phyloP scores from a whole-genome alignment of 306 rosid genomes.

The Ziziphus jujuba region DNA sequence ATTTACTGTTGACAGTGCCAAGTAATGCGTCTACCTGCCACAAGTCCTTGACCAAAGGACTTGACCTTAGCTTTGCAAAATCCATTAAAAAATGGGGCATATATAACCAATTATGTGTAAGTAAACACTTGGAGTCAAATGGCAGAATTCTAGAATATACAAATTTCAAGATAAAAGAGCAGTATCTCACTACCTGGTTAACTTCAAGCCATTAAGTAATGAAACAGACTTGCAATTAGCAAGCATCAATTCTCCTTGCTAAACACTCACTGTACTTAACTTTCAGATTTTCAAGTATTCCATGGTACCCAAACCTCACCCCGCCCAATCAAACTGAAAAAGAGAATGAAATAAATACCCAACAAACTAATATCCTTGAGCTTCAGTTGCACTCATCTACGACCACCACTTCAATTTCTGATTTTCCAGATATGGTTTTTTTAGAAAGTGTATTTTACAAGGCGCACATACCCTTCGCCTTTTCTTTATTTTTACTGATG shows the following conservation, averaged over 20 bases:
- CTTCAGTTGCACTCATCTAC: too few relatives aligned
- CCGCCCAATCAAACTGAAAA: too few relatives aligned
- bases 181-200: conserved; percentile 6
- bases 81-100: conserved; percentile 88
- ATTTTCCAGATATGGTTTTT: too few relatives aligned
- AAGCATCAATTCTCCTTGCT: too few relatives aligned
- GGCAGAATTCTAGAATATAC: not conserved
- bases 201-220: conserved; percentile 14
- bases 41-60: conserved; percentile 87
- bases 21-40: conserved; percentile 52
- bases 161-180: not conserved
- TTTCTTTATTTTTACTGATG: too few relatives aligned
- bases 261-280: too few relatives aligned
- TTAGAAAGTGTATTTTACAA: too few relatives aligned
- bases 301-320: too few relatives aligned
- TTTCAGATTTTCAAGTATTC: conserved; percentile 50
- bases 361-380: too few relatives aligned
- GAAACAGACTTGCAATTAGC: conserved; percentile 47
- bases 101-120: conserved; percentile 12
- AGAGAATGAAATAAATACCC: too few relatives aligned
- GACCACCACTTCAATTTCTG: too few relatives aligned
- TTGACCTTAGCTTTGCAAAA: conserved; percentile 96
- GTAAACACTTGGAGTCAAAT: not conserved
- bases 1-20: conserved; percentile 1
- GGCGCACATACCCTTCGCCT: too few relatives aligned